These are phyloP conservation scores for Diospyros lotus DNA, from an alignment of 148 eudicot genomes.

Conservation along the genomic window DNA sequence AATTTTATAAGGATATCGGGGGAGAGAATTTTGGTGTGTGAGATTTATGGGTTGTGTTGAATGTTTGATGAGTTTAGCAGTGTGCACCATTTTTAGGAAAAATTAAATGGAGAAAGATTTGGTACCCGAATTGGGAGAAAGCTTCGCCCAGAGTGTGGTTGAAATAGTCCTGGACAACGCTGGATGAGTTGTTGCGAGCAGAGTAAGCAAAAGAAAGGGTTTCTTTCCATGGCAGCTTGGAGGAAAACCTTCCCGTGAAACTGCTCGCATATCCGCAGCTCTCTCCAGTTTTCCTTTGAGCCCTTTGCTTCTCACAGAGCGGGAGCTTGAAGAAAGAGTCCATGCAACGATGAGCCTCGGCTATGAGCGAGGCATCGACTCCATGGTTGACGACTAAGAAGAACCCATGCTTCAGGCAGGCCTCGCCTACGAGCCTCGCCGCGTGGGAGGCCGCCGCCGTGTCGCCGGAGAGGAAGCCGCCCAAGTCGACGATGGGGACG, in stretches of 20 bases:
- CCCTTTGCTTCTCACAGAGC: conserved; percentile 6
- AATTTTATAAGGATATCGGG: too few relatives aligned
- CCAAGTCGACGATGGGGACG: conserved; percentile 1
- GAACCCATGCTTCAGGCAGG: conserved; percentile 8
- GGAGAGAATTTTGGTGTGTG: too few relatives aligned
- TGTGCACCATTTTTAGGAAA: too few relatives aligned
- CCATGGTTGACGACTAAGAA: conserved; percentile 6
- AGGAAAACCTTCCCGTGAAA: conserved; percentile 10
- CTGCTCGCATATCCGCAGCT: conserved; percentile 8
- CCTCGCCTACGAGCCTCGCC: neutral
- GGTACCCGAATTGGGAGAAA: neutral
- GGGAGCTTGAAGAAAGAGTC: conserved; percentile 4
- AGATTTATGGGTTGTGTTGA: too few relatives aligned
- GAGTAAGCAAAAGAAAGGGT: neutral
- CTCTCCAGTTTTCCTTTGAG: conserved; percentile 7
- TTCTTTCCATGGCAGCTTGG: conserved; percentile 13
- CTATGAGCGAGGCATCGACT: neutral
- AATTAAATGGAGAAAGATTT: neutral
- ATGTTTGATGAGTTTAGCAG: too few relatives aligned
- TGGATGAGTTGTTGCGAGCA: neutral
- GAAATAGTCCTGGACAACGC: neutral
- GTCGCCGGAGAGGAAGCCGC: conserved; percentile 11
- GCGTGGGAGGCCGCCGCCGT: neutral
- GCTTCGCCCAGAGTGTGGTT: neutral
- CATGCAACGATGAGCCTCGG: conserved; percentile 1